Evolutionary conservation across 2,329 filamentous ascomycete species (phyloP).

Genomic region (Monosporascus sp.): DNA sequence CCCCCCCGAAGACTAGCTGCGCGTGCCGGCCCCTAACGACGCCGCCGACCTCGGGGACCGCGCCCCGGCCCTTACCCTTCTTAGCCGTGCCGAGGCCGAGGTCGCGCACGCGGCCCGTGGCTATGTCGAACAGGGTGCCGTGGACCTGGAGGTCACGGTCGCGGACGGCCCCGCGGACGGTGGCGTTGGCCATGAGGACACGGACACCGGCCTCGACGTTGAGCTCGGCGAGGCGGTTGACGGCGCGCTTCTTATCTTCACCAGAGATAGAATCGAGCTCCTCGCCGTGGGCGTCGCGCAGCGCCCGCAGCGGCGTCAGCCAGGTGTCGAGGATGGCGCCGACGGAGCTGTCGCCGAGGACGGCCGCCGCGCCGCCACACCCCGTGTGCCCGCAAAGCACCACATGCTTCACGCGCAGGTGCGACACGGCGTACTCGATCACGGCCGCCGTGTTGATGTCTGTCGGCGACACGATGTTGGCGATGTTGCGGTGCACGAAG

Average conservation of each 20-base stretch:
- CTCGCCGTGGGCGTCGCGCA: slow-evolving; percentile 41
- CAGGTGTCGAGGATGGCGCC: slow-evolving; percentile 53
- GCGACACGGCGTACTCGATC: slow-evolving; percentile 71
- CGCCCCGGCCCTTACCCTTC: slow-evolving; percentile 9
- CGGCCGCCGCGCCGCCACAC: slow-evolving; percentile 63
- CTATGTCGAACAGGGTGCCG: slow-evolving; percentile 69
- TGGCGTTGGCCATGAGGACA: slow-evolving; percentile 62
- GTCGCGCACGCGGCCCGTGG: slow-evolving; percentile 43
- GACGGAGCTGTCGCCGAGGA: slow-evolving; percentile 42
- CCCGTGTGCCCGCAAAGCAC: slow-evolving; percentile 65
- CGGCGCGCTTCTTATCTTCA: slow-evolving; percentile 49
- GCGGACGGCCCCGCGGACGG: slow-evolving; percentile 64
- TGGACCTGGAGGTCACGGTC: slow-evolving; percentile 71
- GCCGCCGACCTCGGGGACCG: slow-evolving; percentile 19
- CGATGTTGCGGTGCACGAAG: slow-evolving; percentile 88
- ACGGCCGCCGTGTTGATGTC: slow-evolving; percentile 73
- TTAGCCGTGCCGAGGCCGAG: slow-evolving; percentile 38
- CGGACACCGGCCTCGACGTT: slow-evolving; percentile 69
- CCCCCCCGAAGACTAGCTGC: slow-evolving; percentile 44
- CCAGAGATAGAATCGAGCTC: slow-evolving; percentile 50
- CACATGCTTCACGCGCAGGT: slow-evolving; percentile 67
- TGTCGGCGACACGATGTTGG: slow-evolving; percentile 70
- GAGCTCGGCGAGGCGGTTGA: slow-evolving; percentile 63
- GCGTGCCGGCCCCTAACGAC: slow-evolving; percentile 45
- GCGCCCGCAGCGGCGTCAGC: slow-evolving; percentile 45